These are phyloP conservation scores for Wolfiporia cocos DNA, from an alignment of 1,284 basidiomycete species.

Conservation along the genomic window DNA sequence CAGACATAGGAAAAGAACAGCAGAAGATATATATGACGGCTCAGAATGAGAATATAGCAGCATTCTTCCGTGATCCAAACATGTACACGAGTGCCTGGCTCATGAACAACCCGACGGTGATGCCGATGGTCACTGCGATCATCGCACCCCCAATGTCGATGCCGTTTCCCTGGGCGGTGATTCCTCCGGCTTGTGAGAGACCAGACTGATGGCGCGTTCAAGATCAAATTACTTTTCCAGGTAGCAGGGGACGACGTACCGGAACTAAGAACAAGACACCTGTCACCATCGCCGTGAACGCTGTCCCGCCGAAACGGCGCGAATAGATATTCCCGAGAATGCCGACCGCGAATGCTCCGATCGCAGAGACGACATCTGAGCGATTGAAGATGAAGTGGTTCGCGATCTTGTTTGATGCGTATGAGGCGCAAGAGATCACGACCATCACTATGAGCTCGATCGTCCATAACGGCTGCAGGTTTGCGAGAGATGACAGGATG, in stretches of 20 bases:
- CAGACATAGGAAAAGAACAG: no score
- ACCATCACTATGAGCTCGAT: slow-evolving; percentile 80
- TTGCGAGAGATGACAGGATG: slow-evolving; percentile 64
- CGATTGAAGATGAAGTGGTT: slow-evolving; percentile 85
- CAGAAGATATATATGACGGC: not conserved
- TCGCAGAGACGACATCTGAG: slow-evolving; percentile 79
- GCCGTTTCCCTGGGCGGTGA: slow-evolving; percentile 61
- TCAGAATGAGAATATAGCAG: slow-evolving; percentile 79
- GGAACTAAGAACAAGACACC: slow-evolving; percentile 84
- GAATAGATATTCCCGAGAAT: slow-evolving; percentile 82
- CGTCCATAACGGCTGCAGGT: slow-evolving; percentile 70
- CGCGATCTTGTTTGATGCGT: slow-evolving; percentile 71
- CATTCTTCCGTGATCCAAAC: slow-evolving; percentile 78
- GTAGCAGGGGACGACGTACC: slow-evolving; percentile 35
- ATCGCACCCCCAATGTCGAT: slow-evolving; percentile 77
- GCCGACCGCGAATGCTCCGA: slow-evolving; percentile 82
- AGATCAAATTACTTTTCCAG: not conserved
- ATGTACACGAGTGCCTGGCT: slow-evolving; percentile 83
- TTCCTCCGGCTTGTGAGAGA: slow-evolving; percentile 81
- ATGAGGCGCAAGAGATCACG: slow-evolving; percentile 75
- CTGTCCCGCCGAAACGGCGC: slow-evolving; percentile 81
- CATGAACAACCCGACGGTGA: slow-evolving; percentile 88
- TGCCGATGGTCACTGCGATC: slow-evolving; percentile 87
- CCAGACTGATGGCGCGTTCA: slow-evolving; percentile 52
- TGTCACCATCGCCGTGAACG: slow-evolving; percentile 86